Evolutionary conservation across 305 asterid species (phyloP).

Genomic region (Fraxinus paxiana): DNA sequence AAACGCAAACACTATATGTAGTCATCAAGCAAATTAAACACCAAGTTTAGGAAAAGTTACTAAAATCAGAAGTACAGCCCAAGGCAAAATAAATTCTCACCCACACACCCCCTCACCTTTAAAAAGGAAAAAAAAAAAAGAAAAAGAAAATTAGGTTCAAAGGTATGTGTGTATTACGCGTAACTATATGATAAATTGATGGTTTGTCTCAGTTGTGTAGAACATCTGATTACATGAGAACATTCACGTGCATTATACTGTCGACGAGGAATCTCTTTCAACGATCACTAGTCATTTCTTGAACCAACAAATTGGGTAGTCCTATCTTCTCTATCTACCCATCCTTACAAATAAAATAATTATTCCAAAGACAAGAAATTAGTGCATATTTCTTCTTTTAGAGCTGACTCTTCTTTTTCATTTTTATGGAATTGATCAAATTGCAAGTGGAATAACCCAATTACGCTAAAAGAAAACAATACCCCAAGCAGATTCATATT

Average conservation of each 20-base stretch:
- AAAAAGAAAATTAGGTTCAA: background rate
- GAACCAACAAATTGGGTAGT: background rate
- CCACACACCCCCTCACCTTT: background rate
- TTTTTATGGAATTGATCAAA: background rate
- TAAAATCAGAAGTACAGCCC: background rate
- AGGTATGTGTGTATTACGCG: background rate
- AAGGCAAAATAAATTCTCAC: background rate
- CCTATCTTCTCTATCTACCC: background rate
- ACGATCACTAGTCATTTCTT: background rate
- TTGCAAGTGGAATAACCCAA: background rate
- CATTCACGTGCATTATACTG: background rate
- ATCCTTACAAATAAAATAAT: background rate
- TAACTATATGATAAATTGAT: background rate
- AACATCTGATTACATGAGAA: background rate
- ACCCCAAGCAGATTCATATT: background rate
- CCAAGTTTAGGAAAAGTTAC: background rate
- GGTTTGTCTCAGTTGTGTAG: background rate
- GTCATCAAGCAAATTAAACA: constrained; percentile 2
- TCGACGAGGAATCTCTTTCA: background rate
- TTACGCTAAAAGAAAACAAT: background rate
- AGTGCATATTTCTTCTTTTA: background rate
- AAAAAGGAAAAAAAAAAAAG: background rate
- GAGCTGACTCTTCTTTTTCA: background rate
- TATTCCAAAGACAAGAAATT: constrained; percentile 1
- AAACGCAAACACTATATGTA: background rate